phyloP scores from a whole-genome alignment of 148 eudicot species.

The Agrostemma githago region DNA sequence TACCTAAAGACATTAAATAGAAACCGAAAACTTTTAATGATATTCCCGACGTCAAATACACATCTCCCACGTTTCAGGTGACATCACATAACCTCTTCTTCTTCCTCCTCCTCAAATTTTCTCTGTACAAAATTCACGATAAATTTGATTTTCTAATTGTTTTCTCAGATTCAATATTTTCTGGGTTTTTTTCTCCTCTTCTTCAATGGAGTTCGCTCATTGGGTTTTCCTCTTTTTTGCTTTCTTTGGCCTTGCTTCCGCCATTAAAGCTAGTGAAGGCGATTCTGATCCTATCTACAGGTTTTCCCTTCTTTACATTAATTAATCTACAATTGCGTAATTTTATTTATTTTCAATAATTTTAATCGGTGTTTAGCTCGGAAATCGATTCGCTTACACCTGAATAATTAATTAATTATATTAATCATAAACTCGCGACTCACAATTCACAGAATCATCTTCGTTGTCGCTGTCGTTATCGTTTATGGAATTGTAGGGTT shows the following conservation, averaged over 20 bases:
- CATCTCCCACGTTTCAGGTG: conserved; percentile 6
- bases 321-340: too few relatives aligned
- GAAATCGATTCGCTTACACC: too few relatives aligned
- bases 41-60: background rate
- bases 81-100: background rate
- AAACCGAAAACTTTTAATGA: too few relatives aligned
- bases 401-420: too few relatives aligned
- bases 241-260: conserved; percentile 25
- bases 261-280: conserved; percentile 47
- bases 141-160: background rate
- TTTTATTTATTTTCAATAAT: too few relatives aligned
- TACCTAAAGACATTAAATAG: too few relatives aligned
- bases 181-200: background rate
- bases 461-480: too few relatives aligned
- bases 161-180: background rate
- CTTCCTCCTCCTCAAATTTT: background rate
- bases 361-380: too few relatives aligned
- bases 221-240: conserved; percentile 23
- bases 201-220: conserved; percentile 31
- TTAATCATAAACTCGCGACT: too few relatives aligned
- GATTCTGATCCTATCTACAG: conserved; percentile 69
- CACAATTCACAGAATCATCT: too few relatives aligned
- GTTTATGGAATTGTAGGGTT: background rate
- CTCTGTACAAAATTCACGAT: background rate
- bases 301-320: conserved; percentile 25